Conservation (phyloP, 805 yeast species). For the Cyberlindnera galapagoensis region DNA sequence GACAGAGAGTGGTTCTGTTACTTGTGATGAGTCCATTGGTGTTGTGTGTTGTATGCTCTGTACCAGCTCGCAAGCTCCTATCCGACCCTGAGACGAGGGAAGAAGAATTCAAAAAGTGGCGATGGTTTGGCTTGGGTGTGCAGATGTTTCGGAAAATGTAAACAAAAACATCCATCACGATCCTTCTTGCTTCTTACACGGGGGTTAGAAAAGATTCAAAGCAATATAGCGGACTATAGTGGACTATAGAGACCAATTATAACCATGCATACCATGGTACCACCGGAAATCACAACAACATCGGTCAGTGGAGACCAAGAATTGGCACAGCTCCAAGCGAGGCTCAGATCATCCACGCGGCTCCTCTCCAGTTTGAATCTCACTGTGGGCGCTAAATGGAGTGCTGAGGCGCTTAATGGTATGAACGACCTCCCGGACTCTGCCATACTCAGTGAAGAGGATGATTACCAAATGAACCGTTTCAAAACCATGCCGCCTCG, state of each 20-base stretch:
- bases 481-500: conserved; percentile 2
- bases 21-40: no score
- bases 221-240: no score
- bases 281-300: background rate
- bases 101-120: no score
- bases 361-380: conserved; percentile 52
- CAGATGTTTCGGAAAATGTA: conserved; percentile 19
- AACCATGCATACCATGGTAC: background rate
- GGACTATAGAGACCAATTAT: no score
- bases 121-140: conserved; percentile 1
- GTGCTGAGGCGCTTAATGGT: conserved; percentile 60
- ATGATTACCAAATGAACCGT: conserved; percentile 2
- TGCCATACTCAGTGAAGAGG: conserved; percentile 5
- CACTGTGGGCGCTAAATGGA: conserved; percentile 74
- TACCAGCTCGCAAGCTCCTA: no score
- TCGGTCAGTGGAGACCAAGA: no score
- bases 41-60: no score
- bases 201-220: no score
- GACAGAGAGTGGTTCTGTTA: conserved; percentile 1
- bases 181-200: no score
- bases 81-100: no score
- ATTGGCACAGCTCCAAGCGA: conserved; percentile 3
- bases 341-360: conserved; percentile 31
- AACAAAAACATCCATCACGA: background rate
- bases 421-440: conserved; percentile 38